phyloP scores from a whole-genome alignment of 2,329 filamentous ascomycete species.

The Apiospora sp. region DNA sequence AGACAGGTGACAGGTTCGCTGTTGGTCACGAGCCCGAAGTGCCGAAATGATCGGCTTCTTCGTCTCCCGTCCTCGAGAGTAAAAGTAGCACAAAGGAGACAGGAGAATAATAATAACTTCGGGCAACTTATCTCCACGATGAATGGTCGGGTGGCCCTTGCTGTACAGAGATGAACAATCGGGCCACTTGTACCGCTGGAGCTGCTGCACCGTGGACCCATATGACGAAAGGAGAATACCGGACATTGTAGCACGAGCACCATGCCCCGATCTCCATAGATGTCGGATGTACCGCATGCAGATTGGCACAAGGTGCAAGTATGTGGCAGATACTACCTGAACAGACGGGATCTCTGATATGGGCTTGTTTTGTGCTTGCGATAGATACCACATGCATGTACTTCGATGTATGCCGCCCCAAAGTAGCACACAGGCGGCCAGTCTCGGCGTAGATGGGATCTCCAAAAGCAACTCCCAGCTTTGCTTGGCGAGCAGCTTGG shows the following conservation, averaged over 20 bases:
- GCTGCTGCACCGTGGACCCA: not conserved
- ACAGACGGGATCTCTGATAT: not conserved
- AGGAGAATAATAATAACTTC: not conserved
- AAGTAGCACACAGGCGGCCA: slow-evolving; percentile 8
- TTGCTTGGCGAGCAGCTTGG: not conserved
- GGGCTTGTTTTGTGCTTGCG: not conserved
- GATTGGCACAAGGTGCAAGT: not conserved
- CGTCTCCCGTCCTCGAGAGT: not conserved
- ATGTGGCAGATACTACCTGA: not conserved
- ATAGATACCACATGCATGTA: not conserved
- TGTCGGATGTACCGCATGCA: not conserved
- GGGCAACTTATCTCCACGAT: slow-evolving; percentile 1
- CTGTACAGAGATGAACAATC: slow-evolving; percentile 7
- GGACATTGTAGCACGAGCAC: slow-evolving; percentile 18
- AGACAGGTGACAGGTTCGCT: not conserved
- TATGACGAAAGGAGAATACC: slow-evolving; percentile 18
- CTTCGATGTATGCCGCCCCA: not conserved
- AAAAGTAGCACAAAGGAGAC: not conserved
- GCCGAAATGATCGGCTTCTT: slow-evolving; percentile 11
- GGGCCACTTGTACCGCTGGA: slow-evolving; percentile 1
- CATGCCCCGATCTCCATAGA: slow-evolving; percentile 5
- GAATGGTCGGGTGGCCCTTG: slow-evolving; percentile 11
- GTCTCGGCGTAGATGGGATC: slow-evolving; percentile 8
- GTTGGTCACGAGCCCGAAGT: slow-evolving; percentile 6
- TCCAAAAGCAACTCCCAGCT: not conserved